Conservation (phyloP, 148 eudicot genomes). For the Euryodendron excelsum region DNA sequence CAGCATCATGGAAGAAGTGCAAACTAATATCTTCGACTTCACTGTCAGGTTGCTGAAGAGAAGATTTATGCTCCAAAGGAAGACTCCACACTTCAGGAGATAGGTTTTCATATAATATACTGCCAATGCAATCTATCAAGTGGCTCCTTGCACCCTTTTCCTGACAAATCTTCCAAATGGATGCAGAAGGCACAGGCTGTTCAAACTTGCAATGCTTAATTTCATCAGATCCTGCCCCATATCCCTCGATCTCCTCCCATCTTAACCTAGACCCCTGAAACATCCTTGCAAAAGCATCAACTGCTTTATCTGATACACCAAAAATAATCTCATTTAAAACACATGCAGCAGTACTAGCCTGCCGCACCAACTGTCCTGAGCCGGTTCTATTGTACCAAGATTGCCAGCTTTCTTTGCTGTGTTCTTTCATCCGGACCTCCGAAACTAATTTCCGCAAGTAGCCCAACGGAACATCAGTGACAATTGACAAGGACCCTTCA, state of each 20-base stretch:
- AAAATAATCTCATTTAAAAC: slow-evolving; percentile 84
- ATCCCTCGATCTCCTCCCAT: slow-evolving; percentile 25
- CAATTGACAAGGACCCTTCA: slow-evolving; percentile 57
- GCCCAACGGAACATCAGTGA: slow-evolving; percentile 73
- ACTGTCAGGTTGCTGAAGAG: slow-evolving; percentile 40
- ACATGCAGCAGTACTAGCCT: slow-evolving; percentile 81
- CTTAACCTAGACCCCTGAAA: slow-evolving; percentile 38
- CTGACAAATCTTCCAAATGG: slow-evolving; percentile 43
- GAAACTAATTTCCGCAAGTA: slow-evolving; percentile 63
- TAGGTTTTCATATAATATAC: slow-evolving; percentile 73
- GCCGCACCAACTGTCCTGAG: slow-evolving; percentile 76
- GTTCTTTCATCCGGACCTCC: slow-evolving; percentile 64
- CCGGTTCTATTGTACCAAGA: slow-evolving; percentile 73
- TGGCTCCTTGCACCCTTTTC: slow-evolving; percentile 39
- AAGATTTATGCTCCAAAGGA: slow-evolving; percentile 53
- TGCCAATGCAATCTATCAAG: slow-evolving; percentile 65
- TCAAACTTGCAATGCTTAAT: slow-evolving; percentile 11
- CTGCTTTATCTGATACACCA: slow-evolving; percentile 73
- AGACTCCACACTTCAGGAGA: slow-evolving; percentile 84
- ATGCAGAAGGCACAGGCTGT: slow-evolving; percentile 22
- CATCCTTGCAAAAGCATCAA: slow-evolving; percentile 38
- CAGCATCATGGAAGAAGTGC: slow-evolving; percentile 78
- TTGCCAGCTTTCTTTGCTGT: slow-evolving; percentile 69
- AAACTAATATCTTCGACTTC: slow-evolving; percentile 42
- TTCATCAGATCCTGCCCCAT: slow-evolving; percentile 18